phyloP scores from a whole-genome alignment of 1,284 basidiomycete species.

The Megacollybia platyphylla region DNA sequence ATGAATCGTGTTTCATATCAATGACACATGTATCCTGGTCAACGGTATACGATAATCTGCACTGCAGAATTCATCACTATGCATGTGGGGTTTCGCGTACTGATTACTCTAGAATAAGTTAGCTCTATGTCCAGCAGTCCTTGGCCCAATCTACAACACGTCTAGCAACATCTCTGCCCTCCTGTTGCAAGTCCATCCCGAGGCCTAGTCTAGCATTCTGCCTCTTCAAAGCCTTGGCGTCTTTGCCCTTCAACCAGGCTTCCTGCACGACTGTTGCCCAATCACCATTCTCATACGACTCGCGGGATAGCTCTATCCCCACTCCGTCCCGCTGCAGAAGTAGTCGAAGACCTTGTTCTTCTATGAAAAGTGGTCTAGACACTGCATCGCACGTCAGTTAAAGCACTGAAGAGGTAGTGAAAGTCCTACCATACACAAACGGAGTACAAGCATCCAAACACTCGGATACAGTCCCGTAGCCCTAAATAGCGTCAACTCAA shows the following conservation, averaged over 20 bases:
- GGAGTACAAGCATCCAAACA: constrained; percentile 62
- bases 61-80: too few relatives aligned
- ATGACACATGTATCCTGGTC: too few relatives aligned
- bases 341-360: constrained; percentile 62
- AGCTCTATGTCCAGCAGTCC: too few relatives aligned
- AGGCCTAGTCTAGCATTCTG: constrained; percentile 1
- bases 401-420: constrained; percentile 1
- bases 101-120: too few relatives aligned
- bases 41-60: too few relatives aligned
- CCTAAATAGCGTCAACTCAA: constrained; percentile 20
- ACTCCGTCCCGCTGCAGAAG: constrained; percentile 48
- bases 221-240: constrained; percentile 27
- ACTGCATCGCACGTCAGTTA: constrained; percentile 25
- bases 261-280: constrained; percentile 48
- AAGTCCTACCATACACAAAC: constrained; percentile 48
- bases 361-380: constrained; percentile 64
- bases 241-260: constrained; percentile 37
- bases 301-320: constrained; percentile 50
- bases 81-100: too few relatives aligned
- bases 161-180: too few relatives aligned
- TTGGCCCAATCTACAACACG: too few relatives aligned
- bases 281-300: constrained; percentile 54
- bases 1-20: too few relatives aligned
- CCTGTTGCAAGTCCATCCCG: too few relatives aligned
- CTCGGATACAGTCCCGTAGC: constrained; percentile 63